Percentiles rank a stretch among this genome's conserved stretches.
Evolutionary conservation across 139 green algal genomes (phyloP).

Genomic region (Zygnema circumcarinatum): DNA sequence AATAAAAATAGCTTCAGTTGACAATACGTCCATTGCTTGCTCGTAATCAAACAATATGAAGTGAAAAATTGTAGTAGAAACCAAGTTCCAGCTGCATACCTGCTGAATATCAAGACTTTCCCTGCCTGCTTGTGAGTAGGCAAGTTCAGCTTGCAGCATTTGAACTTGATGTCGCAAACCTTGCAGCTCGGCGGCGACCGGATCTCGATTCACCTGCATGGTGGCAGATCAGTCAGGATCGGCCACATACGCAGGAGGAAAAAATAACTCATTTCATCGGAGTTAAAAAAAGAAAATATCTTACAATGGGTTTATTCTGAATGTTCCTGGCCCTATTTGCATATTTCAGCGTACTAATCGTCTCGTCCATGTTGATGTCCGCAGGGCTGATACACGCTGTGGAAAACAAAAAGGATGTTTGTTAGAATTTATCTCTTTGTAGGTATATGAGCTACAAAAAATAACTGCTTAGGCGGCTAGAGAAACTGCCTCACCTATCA

Average conservation of each 20-base stretch:
- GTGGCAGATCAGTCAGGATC: neutral
- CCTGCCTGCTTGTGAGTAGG: neutral
- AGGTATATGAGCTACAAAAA: neutral
- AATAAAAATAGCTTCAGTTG: neutral
- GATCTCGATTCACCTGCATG: constrained; percentile 18
- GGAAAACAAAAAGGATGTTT: neutral
- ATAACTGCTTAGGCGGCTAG: neutral
- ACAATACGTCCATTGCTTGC: neutral
- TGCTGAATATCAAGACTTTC: neutral
- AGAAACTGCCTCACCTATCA: no score
- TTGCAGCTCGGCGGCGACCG: constrained; percentile 23
- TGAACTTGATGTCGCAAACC: constrained; percentile 76
- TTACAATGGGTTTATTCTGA: constrained; percentile 91
- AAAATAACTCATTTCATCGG: constrained; percentile 6
- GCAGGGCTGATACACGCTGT: constrained; percentile 67
- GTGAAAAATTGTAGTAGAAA: neutral
- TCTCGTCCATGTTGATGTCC: constrained; percentile 68
- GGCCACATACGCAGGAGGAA: neutral
- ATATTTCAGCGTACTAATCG: constrained; percentile 71
- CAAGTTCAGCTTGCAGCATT: constrained; percentile 50
- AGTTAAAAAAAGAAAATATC: neutral
- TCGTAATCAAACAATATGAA: neutral
- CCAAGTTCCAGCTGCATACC: no score
- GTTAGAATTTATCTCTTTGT: neutral
- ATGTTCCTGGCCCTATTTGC: constrained; percentile 80